Evolutionary conservation across 345 rosid genomes (phyloP), one percentile per base, ranked within the genome.

Genomic region (Moricandia arvensis): DNA sequence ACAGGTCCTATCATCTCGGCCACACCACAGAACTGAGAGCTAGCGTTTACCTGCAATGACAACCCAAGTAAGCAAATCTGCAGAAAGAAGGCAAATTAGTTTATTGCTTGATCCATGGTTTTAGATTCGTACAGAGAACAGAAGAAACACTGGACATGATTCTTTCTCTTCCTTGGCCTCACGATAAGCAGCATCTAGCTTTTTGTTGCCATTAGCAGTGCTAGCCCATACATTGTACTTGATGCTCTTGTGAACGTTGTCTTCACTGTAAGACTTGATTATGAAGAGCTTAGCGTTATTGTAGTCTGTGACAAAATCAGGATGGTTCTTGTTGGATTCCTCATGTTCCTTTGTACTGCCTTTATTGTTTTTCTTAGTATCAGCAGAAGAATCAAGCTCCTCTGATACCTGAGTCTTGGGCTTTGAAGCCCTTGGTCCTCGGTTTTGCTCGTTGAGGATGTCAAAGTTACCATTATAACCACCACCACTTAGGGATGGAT

Each of bases 201-300:
- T 93, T 83, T 83, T 91, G 83, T 91, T 93, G 64, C 98, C 98
- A 79, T 86, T 90, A 66, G 91, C 88, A 4, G 98, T 93, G 82
- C 98, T 93, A 45, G 98, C 96, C 98, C 98, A 93, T 35, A 91
- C 87, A 57, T 87, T 85, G 71, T 94, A 94, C 73, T 94, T 94
- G 68, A 94, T 89, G 82, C 97, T 94, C 84, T 94, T 94, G 84
- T 94, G 98, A 73, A 94, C 94, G 82, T 94, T 89, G 85, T 94
- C 98, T 80, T 94, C 98, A 59, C 96, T 94, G 83, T 90, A 94
- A 2, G 98, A 94, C 84, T 94, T 94, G 80, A 94, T 94, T 75
- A 93, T 85, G 76, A 91, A 93, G 75, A 93, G 84, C 80, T 83
- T 94, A 29, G 98, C 98, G 75, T 91, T 82, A 54, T 77, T 67